These are phyloP conservation scores for Cucurbita pepo DNA, from an alignment of 306 rosid genomes.

Conservation along the genomic window DNA sequence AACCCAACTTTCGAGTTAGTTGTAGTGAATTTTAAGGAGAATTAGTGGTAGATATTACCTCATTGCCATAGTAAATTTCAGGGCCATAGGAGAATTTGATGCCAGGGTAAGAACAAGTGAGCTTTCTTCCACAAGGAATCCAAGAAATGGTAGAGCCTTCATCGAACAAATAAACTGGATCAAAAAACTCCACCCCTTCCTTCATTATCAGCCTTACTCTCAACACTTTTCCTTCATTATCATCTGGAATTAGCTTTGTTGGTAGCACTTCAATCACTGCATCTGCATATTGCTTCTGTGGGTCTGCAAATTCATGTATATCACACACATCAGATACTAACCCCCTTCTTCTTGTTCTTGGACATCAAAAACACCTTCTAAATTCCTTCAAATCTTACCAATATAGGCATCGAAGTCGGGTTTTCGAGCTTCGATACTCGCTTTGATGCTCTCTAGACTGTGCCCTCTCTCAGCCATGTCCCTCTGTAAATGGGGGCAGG, in stretches of 20 bases:
- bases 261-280: slow-evolving; percentile 98
- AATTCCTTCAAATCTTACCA: slow-evolving; percentile 22
- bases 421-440: slow-evolving; percentile 92
- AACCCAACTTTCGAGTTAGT: not conserved
- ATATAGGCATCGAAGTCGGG: slow-evolving; percentile 94
- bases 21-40: not conserved
- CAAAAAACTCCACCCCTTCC: slow-evolving; percentile 67
- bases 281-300: slow-evolving; percentile 95
- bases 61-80: slow-evolving; percentile 50
- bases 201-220: slow-evolving; percentile 89
- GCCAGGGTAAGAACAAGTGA: slow-evolving; percentile 98
- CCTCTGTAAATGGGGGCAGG: slow-evolving; percentile 29
- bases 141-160: slow-evolving; percentile 90
- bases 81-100: slow-evolving; percentile 90
- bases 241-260: slow-evolving; percentile 70
- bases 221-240: slow-evolving; percentile 80
- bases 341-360: not conserved
- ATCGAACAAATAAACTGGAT: slow-evolving; percentile 91
- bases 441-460: slow-evolving; percentile 98
- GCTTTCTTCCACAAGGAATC: slow-evolving; percentile 99
- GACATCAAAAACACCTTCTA: not conserved
- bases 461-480: slow-evolving; percentile 99
- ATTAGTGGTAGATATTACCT: slow-evolving; percentile 29
- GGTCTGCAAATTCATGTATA: slow-evolving; percentile 30
- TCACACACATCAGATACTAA: not conserved